Evolutionary conservation across 2,329 filamentous ascomycete species (phyloP).

Genomic region (Sporothrix euskadiensis): DNA sequence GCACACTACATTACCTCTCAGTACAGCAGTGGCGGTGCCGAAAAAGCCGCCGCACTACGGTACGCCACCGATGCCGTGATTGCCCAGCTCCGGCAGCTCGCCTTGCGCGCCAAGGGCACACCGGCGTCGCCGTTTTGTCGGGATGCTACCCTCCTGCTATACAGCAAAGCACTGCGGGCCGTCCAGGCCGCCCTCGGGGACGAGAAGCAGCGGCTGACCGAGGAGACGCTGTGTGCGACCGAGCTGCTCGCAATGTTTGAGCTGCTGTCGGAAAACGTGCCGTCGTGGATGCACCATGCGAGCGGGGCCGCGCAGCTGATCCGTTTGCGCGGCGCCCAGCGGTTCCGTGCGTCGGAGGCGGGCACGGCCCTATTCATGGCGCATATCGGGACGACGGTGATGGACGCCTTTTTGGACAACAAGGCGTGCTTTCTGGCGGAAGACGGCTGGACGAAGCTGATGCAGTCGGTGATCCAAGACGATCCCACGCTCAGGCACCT

Average conservation of each 20-base stretch:
- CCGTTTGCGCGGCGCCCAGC: not conserved
- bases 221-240: conserved; percentile 16
- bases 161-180: not conserved
- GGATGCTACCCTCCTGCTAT: not conserved
- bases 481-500: not conserved
- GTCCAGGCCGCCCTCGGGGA: conserved; percentile 6
- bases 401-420: conserved; percentile 19
- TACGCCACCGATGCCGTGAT: conserved; percentile 16
- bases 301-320: conserved; percentile 8
- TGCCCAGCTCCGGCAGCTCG: not conserved
- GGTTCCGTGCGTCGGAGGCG: not conserved
- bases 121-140: not conserved
- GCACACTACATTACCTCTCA: conserved; percentile 7
- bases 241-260: conserved; percentile 14
- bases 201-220: not conserved
- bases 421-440: conserved; percentile 12
- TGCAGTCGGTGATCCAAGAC: not conserved
- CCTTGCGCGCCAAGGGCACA: not conserved
- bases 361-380: conserved; percentile 10
- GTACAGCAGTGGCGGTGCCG: not conserved
- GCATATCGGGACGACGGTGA: not conserved
- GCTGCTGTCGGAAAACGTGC: conserved; percentile 12
- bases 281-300: conserved; percentile 18
- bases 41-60: not conserved
- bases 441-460: not conserved